These are phyloP conservation scores for Phaffomyces thermotolerans DNA, from an alignment of 805 yeast species.

Conservation along the genomic window DNA sequence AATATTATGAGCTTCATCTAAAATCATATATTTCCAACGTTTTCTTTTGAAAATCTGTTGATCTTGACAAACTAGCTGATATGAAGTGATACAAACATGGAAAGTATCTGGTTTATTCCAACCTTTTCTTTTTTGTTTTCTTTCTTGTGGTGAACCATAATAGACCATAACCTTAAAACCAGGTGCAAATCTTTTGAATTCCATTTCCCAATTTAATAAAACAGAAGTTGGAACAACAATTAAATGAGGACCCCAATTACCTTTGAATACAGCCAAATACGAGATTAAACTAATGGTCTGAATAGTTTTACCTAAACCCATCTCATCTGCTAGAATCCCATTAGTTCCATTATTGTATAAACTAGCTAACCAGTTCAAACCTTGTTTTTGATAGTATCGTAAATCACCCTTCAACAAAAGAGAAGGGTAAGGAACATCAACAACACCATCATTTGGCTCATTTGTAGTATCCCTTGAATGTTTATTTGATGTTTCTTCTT, in stretches of 20 bases:
- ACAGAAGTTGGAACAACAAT: slow-evolving; percentile 97
- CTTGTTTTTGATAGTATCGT: slow-evolving; percentile 91
- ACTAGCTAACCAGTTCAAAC: slow-evolving; percentile 95
- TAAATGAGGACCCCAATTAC: slow-evolving; percentile 96
- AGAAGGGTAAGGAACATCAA: slow-evolving; percentile 74
- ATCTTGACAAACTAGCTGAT: slow-evolving; percentile 96
- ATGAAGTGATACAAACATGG: slow-evolving; percentile 95
- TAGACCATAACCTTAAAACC: slow-evolving; percentile 94
- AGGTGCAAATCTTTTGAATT: slow-evolving; percentile 95
- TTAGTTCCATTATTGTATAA: slow-evolving; percentile 87
- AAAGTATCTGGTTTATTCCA: slow-evolving; percentile 96
- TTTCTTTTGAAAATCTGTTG: slow-evolving; percentile 89
- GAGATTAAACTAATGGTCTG: slow-evolving; percentile 86
- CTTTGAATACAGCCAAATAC: slow-evolving; percentile 88
- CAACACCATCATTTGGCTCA: slow-evolving; percentile 32
- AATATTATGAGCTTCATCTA: slow-evolving; percentile 97
- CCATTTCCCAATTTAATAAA: slow-evolving; percentile 99
- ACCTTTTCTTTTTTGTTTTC: slow-evolving; percentile 92
- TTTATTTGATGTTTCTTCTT: slow-evolving; percentile 1
- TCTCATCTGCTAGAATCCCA: slow-evolving; percentile 96
- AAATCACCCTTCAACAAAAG: slow-evolving; percentile 67
- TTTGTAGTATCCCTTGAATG: slow-evolving; percentile 13
- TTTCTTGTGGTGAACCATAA: slow-evolving; percentile 94
- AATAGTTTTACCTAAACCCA: slow-evolving; percentile 97
- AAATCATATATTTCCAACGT: slow-evolving; percentile 92